Base-by-base conservation (phyloP, 2,329 filamentous ascomycete species). In the Talaromyces rugulosus region DNA sequence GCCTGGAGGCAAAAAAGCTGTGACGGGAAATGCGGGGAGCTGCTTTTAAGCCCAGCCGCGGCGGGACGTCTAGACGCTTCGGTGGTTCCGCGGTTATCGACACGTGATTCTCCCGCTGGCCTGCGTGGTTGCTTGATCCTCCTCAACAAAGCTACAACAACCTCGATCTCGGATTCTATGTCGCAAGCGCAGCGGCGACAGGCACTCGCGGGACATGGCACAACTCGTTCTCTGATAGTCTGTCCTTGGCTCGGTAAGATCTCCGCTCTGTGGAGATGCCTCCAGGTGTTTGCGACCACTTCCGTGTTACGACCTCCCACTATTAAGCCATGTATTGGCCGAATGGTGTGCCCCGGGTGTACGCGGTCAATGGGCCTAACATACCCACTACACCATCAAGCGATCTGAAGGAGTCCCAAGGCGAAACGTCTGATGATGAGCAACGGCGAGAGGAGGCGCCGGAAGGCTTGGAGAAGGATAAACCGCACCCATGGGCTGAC, bases 291-390 rank as follows among this genome's bases (percentile, higher is more conserved):
- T 65, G 62, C 56, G 62, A 54, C 66, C 65, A 65, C 52, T n/a
- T 18, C 42, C 53, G 61, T 55, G 68, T 65, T 62, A 72, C 66
- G 64, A 67, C 68, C 64, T 61, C 63, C 61, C 64, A 62, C 68
- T 67, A 67, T 72, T 62, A 57, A 62, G 75, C 73, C 70, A 81
- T 81, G 79, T 81, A 81, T 74, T 81, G 78, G 79, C 79, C 78
- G 66, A 78, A 80, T 75, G 78, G 77, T 66, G 78, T 80, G 63
- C 79, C 79, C 68, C 74, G 78, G 73, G 75, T 80, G 70, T 80
- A 78, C 70, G 77, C 78, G 69, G 74, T 79, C 72, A 80, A 80
- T 72, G 77, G 77, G 61, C 75, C 77, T 62, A 69, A 69, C 64
- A 75, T 75, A 65, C 68, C 73, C 62, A 61, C 67, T 56, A 62